Evolutionary conservation across 2,329 filamentous ascomycete species (phyloP), one percentile per base, ranked within the genome.

Genomic region (Fusarium circinatum): DNA sequence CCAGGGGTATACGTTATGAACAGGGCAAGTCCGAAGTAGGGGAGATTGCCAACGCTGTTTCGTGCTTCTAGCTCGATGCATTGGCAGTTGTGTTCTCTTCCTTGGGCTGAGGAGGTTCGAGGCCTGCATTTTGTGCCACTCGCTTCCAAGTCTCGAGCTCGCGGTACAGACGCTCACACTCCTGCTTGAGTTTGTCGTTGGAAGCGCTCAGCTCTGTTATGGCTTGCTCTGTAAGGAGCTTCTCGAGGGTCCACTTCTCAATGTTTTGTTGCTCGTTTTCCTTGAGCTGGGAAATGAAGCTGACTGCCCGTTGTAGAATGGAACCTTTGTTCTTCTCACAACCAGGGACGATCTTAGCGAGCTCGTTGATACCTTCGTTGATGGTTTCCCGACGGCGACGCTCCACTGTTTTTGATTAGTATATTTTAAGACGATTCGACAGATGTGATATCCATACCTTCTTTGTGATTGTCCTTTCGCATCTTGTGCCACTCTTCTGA

Each of bases 261-360:
- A 97, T 95, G 81, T 98, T 98, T 74, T 96, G 93, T 22, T 93
- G 90, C 81, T 98, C 96, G 77, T 98, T 97, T 82, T 98, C 95
- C 81, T 96, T 97, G 44, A 99, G 89, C 80, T 98, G 95, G 17
- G 91, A 93, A 80, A 99, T 98, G 85, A 98, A 98, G 73, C 94
- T 92, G 15, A 98, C 96, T 0, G 96, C 95, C 39, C 96, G 94
- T 80, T 97, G 94, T 42, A 99, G 86, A 74, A 99, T 98, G 6
- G 95, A 97, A 2, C 96, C 96, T 84, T 99, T 99, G 86, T 99
- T 98, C 88, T 98, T 99, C 84, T 99, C 96, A 79, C 96, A 98
- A 20, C 95, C 95, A 1, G 96, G 96, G 1, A 99, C 96, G 75
- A 99, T 97, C 85, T 98, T 98, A 76, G 96, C 94, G 36, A 99